A percentile compares a stretch with the other conserved stretches of the same genome.
Conservation (phyloP, 495 filamentous ascomycete genomes). For the Oidiodendron maius region DNA sequence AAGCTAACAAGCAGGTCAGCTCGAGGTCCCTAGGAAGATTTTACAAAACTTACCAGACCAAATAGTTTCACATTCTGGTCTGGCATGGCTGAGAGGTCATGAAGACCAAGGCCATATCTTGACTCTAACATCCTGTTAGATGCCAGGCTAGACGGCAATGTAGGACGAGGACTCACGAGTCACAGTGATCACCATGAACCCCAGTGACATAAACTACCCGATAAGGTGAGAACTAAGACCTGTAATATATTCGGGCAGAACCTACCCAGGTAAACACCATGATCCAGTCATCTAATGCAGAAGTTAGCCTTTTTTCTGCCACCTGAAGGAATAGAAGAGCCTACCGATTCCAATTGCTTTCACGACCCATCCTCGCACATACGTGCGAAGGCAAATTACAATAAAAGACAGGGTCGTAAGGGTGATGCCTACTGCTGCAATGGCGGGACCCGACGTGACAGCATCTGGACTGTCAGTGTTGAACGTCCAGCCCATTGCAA, state of each 20-base stretch:
- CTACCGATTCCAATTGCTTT: constrained; percentile 29
- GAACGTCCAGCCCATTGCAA: constrained; percentile 36
- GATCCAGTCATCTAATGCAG: constrained; percentile 32
- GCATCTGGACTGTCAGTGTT: constrained; percentile 30
- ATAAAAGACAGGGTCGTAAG: constrained; percentile 29
- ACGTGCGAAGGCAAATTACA: constrained; percentile 29
- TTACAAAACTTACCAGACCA: constrained; percentile 24
- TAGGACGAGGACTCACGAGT: too few species aligned
- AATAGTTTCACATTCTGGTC: constrained; percentile 30
- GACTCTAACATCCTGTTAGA: too few species aligned
- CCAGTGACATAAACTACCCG: constrained; percentile 20
- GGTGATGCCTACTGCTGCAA: constrained; percentile 26
- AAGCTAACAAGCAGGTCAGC: constrained; percentile 22
- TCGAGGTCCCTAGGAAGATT: not conserved
- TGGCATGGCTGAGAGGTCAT: constrained; percentile 27
- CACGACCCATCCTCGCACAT: constrained; percentile 29
- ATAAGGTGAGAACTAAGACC: not conserved
- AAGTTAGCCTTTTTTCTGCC: not conserved
- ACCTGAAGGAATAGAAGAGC: not conserved
- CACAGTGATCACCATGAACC: constrained; percentile 24
- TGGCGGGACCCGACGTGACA: constrained; percentile 28
- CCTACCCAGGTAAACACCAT: constrained; percentile 32
- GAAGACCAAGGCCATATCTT: constrained; percentile 35
- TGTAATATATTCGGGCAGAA: not conserved
- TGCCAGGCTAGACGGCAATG: too few species aligned